Conservation (phyloP, 306 rosid species). For the Delonix regia region DNA sequence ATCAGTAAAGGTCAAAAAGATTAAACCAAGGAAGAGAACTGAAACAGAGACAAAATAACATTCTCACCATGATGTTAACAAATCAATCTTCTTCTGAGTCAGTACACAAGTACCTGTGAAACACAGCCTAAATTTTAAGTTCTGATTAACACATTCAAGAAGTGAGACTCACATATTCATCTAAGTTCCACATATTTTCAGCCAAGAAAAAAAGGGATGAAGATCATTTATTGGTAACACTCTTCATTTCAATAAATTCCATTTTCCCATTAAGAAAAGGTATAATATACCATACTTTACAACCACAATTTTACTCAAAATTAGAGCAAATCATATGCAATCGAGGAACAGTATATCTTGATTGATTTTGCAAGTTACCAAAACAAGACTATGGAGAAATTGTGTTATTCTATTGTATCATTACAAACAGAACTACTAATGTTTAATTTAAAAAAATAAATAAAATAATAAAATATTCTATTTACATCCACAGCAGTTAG, state of each 20-base stretch:
- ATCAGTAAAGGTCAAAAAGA: neutral
- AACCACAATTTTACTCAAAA: neutral
- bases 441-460: no score
- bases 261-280: neutral
- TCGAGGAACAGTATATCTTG: neutral
- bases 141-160: neutral
- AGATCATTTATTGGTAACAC: neutral
- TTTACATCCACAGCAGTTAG: no score
- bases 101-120: slow-evolving; percentile 21
- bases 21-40: neutral
- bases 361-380: neutral
- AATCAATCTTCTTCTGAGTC: slow-evolving; percentile 5
- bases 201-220: neutral
- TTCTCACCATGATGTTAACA: slow-evolving; percentile 15
- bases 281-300: neutral
- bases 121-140: neutral
- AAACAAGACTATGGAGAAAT: neutral
- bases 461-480: no score
- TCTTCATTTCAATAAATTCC: no score
- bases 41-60: neutral
- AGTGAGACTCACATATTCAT: neutral
- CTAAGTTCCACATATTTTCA: neutral
- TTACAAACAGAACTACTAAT: neutral
- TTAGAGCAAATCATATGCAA: neutral
- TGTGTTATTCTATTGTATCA: neutral